phyloP scores from a whole-genome alignment of 176 grass and related monocot species.

The Paspalum notatum region DNA sequence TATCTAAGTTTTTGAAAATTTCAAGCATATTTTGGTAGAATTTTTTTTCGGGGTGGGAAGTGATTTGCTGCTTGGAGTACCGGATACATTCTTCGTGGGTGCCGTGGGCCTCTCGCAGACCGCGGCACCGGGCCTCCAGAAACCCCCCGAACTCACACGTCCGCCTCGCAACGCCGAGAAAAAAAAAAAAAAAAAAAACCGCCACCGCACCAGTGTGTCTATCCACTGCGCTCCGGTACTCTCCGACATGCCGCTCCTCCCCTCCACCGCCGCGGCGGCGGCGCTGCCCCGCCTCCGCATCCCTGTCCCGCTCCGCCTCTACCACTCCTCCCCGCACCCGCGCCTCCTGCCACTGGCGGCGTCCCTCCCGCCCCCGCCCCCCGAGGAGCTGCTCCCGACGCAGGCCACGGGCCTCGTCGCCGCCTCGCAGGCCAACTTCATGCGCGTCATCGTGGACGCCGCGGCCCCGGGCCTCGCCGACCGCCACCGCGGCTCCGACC shows the following conservation, averaged over 20 bases:
- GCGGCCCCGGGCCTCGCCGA: conserved; percentile 43
- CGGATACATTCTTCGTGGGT: too few species aligned
- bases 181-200: too few species aligned
- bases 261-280: conserved; percentile 22
- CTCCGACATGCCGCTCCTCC: conserved; percentile 36
- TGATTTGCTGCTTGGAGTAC: too few species aligned
- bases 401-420: conserved; percentile 85
- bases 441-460: conserved; percentile 85
- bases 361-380: conserved; percentile 20
- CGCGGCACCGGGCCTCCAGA: background rate
- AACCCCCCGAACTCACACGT: background rate
- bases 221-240: conserved; percentile 7
- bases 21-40: too few species aligned
- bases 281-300: conserved; percentile 28
- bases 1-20: too few species aligned
- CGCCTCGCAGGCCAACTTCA: conserved; percentile 89
- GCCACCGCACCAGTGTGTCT: background rate
- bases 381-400: conserved; percentile 54
- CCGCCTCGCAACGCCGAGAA: background rate
- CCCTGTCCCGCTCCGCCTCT: background rate
- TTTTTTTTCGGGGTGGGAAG: too few species aligned
- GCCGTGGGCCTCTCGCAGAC: too few species aligned
- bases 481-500: conserved; percentile 56
- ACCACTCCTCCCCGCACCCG: conserved; percentile 18
- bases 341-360: conserved; percentile 42